Evolutionary conservation across 2,329 filamentous ascomycete genomes (phyloP).

Genomic region (Aspergillus brunneoviolaceus): DNA sequence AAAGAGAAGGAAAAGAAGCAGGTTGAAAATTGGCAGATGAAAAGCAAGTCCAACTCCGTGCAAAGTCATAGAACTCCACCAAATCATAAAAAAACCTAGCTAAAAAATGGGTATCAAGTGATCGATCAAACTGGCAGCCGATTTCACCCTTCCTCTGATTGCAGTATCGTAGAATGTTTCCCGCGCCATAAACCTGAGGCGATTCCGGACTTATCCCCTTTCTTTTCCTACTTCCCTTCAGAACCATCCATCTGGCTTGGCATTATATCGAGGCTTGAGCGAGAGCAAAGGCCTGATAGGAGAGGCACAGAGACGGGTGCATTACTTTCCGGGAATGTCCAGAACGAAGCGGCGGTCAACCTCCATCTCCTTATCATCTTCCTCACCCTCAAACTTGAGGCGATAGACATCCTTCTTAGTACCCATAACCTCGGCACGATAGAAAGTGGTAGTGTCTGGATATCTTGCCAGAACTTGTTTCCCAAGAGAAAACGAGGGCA

Average conservation of each 20-base stretch:
- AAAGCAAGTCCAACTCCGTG: constrained; percentile 1
- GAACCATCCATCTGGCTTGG: neutral
- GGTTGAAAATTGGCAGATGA: neutral
- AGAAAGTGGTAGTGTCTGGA: constrained; percentile 81
- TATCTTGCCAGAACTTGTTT: constrained; percentile 76
- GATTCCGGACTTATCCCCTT: neutral
- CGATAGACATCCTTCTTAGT: constrained; percentile 54
- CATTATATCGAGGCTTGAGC: neutral
- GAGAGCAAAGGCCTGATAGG: neutral
- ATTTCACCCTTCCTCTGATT: neutral
- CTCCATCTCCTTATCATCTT: constrained; percentile 69
- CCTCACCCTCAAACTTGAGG: constrained; percentile 77
- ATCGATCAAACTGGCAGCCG: neutral
- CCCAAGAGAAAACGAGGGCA: constrained; percentile 63
- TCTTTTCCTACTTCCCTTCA: neutral
- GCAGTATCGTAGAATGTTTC: neutral
- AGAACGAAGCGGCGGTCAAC: constrained; percentile 75
- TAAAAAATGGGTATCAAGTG: constrained; percentile 9
- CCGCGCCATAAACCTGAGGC: neutral
- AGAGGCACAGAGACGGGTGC: neutral
- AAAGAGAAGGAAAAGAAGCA: neutral
- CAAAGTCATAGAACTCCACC: neutral
- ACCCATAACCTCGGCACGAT: constrained; percentile 77
- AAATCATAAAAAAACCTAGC: constrained; percentile 4
- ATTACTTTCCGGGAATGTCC: constrained; percentile 60